phyloP scores from a whole-genome alignment of 2,329 filamentous ascomycete species.

The Diaporthe sp. region DNA sequence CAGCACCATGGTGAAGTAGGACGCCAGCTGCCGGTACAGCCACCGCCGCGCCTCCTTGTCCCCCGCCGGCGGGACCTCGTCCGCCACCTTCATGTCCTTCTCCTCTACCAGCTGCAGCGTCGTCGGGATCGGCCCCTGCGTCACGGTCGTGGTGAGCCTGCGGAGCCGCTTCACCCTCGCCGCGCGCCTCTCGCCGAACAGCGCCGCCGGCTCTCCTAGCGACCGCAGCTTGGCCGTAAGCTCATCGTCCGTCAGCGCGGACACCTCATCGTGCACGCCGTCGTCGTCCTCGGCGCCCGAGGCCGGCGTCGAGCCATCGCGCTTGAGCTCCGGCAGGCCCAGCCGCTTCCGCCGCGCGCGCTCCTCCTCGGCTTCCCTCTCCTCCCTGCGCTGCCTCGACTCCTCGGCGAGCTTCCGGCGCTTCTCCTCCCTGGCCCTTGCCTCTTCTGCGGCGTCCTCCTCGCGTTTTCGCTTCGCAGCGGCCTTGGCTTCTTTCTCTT shows the following conservation, averaged over 20 bases:
- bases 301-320: constrained; percentile 35
- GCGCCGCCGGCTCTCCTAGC: constrained; percentile 75
- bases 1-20: constrained; percentile 97
- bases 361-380: constrained; percentile 80
- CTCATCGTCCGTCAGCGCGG: constrained; percentile 78
- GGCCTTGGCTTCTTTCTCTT: constrained; percentile 74
- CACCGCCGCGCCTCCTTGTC: constrained; percentile 75
- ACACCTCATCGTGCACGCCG: constrained; percentile 51
- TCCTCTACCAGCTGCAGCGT: constrained; percentile 83
- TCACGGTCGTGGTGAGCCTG: constrained; percentile 70
- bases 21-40: constrained; percentile 87
- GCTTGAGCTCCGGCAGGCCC: constrained; percentile 79
- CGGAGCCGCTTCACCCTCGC: constrained; percentile 77
- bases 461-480: constrained; percentile 89
- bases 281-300: constrained; percentile 42
- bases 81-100: constrained; percentile 86
- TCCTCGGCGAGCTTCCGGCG: constrained; percentile 84
- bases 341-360: constrained; percentile 77
- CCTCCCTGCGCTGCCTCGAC: constrained; percentile 74
- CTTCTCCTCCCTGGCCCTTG: constrained; percentile 82
- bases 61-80: constrained; percentile 65
- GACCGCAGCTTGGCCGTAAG: constrained; percentile 75
- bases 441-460: constrained; percentile 81
- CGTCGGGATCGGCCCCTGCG: constrained; percentile 86
- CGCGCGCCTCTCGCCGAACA: constrained; percentile 86